phyloP scores from a whole-genome alignment of 352 stramenopile genomes.

The Thalassiosira hispida region DNA sequence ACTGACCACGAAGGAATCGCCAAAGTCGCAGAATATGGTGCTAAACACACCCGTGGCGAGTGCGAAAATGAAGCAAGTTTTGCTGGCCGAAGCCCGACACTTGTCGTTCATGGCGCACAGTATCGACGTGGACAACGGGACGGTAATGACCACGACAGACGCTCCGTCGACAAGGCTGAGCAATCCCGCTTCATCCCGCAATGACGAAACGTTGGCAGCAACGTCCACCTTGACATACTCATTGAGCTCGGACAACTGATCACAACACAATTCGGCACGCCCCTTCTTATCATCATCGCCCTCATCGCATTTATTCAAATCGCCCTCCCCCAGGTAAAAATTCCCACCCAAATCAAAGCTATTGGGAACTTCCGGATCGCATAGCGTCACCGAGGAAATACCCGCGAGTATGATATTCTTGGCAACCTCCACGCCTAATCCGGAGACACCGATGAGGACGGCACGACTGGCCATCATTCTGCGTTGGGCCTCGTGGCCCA shows the following conservation, averaged over 20 bases:
- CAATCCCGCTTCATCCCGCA: conserved; percentile 55
- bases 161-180: conserved; percentile 61
- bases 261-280: conserved; percentile 88
- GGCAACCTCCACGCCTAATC: conserved; percentile 95
- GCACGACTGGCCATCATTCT: conserved; percentile 95
- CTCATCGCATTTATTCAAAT: conserved; percentile 75
- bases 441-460: conserved; percentile 94
- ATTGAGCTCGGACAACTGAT: conserved; percentile 95
- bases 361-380: conserved; percentile 89
- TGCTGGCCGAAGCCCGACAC: conserved; percentile 56
- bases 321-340: conserved; percentile 93
- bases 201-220: conserved; percentile 39
- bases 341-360: conserved; percentile 92
- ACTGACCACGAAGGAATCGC: conserved; percentile 91
- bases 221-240: conserved; percentile 91
- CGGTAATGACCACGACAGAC: conserved; percentile 73
- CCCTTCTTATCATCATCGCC: conserved; percentile 59
- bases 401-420: conserved; percentile 99
- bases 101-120: conserved; percentile 77
- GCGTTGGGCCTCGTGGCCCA: conserved; percentile 98
- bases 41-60: conserved; percentile 93
- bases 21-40: conserved; percentile 98
- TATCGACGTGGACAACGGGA: conserved; percentile 65
- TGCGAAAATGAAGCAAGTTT: conserved; percentile 90
- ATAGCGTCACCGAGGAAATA: conserved; percentile 90